Conservation (phyloP, 1,139 yeast genomes). For the Yamadazyma dendronema region DNA sequence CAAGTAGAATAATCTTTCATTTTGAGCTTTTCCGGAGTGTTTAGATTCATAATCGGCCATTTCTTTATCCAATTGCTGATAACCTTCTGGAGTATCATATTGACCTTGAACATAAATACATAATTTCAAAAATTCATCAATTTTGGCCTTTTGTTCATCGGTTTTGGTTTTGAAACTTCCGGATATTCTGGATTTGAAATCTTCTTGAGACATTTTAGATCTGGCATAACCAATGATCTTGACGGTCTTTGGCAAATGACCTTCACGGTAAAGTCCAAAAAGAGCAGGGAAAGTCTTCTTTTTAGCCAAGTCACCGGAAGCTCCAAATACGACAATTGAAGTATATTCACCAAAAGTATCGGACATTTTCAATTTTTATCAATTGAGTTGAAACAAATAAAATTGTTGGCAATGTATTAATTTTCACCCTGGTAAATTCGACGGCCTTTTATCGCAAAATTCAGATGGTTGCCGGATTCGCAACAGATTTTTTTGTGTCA, state of each 20-base stretch:
- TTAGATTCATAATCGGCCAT: slow-evolving; percentile 60
- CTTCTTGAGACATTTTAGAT: slow-evolving; percentile 65
- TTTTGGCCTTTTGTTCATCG: slow-evolving; percentile 45
- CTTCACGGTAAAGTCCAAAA: slow-evolving; percentile 73
- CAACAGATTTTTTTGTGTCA: not conserved
- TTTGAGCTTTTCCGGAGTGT: slow-evolving; percentile 36
- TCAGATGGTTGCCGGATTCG: not conserved
- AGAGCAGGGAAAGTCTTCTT: slow-evolving; percentile 90
- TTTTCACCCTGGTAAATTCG: not conserved
- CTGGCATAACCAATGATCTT: slow-evolving; percentile 92
- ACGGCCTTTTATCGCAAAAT: slow-evolving; percentile 1
- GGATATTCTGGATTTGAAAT: slow-evolving; percentile 63
- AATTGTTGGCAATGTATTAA: too few species aligned
- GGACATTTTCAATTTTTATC: slow-evolving; percentile 10
- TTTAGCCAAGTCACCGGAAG: slow-evolving; percentile 95
- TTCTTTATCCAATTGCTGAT: slow-evolving; percentile 48
- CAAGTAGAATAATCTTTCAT: slow-evolving; percentile 81
- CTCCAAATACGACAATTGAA: slow-evolving; percentile 86
- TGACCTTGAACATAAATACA: slow-evolving; percentile 72
- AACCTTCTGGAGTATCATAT: slow-evolving; percentile 80
- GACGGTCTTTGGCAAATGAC: slow-evolving; percentile 66
- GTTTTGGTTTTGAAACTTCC: slow-evolving; percentile 60
- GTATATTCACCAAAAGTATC: slow-evolving; percentile 58
- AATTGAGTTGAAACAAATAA: not conserved
- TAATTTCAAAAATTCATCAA: slow-evolving; percentile 62